Conservation (phyloP, 1,284 basidiomycete species). For the Termitomyces sp. region DNA sequence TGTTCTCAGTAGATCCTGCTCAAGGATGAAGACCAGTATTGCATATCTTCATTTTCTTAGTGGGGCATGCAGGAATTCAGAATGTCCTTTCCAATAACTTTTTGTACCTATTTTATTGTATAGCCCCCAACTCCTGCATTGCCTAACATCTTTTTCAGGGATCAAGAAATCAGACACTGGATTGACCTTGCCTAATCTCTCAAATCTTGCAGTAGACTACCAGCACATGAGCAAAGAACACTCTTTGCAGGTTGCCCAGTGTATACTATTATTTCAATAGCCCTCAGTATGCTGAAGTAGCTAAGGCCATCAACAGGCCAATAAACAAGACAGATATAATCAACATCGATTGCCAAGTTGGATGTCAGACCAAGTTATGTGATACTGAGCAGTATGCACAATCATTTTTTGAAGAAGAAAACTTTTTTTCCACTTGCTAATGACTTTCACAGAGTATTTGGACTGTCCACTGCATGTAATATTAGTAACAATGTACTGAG, state of each 20-base stretch:
- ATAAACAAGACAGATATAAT: slow-evolving; percentile 99
- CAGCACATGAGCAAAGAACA: slow-evolving; percentile 91
- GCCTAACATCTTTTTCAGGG: slow-evolving; percentile 36
- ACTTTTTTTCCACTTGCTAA: too few relatives aligned
- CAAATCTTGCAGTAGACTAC: slow-evolving; percentile 88
- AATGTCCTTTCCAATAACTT: too few relatives aligned
- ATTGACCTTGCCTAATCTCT: slow-evolving; percentile 92
- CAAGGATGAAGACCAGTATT: too few relatives aligned
- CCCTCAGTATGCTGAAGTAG: slow-evolving; percentile 64
- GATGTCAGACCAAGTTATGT: slow-evolving; percentile 96
- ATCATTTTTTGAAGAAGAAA: too few relatives aligned
- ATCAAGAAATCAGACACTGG: slow-evolving; percentile 99
- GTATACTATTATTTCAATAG: slow-evolving; percentile 97
- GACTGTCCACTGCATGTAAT: too few relatives aligned
- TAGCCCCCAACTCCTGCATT: background rate
- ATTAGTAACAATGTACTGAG: too few relatives aligned
- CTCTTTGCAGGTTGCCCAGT: slow-evolving; percentile 93
- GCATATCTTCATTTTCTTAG: too few relatives aligned
- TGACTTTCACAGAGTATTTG: too few relatives aligned
- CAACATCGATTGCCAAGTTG: slow-evolving; percentile 98
- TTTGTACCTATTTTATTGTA: too few relatives aligned
- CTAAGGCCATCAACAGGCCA: slow-evolving; percentile 75
- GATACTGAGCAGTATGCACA: too few relatives aligned
- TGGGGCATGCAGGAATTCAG: too few relatives aligned
- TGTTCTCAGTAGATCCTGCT: too few relatives aligned